Percentiles rank a stretch among this genome's conserved stretches.
Evolutionary conservation across 1,284 basidiomycete genomes (phyloP).

Genomic region (Pholiota adiposa): DNA sequence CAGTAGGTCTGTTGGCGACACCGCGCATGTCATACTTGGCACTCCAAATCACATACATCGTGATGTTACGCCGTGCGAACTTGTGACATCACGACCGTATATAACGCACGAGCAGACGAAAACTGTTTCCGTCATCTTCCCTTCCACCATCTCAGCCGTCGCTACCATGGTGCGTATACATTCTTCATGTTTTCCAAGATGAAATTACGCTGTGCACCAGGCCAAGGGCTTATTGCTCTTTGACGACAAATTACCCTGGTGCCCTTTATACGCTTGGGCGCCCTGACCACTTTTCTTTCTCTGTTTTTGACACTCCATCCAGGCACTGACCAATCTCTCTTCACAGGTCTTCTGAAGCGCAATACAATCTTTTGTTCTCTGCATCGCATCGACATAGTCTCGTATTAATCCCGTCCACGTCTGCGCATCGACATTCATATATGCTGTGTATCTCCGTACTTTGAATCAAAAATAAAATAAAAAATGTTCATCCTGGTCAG

Average conservation of each 20-base stretch:
- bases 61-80: slow-evolving; percentile 11
- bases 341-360: background rate
- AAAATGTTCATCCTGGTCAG: too few species aligned
- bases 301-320: slow-evolving; percentile 16
- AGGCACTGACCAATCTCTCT: background rate
- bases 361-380: background rate
- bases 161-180: slow-evolving; percentile 12
- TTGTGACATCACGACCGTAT: background rate
- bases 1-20: background rate
- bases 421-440: too few species aligned
- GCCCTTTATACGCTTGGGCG: slow-evolving; percentile 51
- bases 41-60: background rate
- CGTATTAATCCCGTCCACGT: too few species aligned
- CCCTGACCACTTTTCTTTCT: slow-evolving; percentile 37
- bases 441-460: too few species aligned
- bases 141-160: background rate
- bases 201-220: slow-evolving; percentile 59
- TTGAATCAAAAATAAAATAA: too few species aligned
- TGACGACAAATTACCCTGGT: slow-evolving; percentile 49
- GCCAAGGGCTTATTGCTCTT: slow-evolving; percentile 45
- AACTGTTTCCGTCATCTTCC: background rate
- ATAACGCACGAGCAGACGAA: background rate
- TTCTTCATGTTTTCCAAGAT: slow-evolving; percentile 31
- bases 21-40: background rate
- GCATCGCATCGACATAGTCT: too few species aligned